These are phyloP conservation scores for Aspergillus pseudoterreus DNA, from an alignment of 2,329 filamentous ascomycete species.

Conservation along the genomic window DNA sequence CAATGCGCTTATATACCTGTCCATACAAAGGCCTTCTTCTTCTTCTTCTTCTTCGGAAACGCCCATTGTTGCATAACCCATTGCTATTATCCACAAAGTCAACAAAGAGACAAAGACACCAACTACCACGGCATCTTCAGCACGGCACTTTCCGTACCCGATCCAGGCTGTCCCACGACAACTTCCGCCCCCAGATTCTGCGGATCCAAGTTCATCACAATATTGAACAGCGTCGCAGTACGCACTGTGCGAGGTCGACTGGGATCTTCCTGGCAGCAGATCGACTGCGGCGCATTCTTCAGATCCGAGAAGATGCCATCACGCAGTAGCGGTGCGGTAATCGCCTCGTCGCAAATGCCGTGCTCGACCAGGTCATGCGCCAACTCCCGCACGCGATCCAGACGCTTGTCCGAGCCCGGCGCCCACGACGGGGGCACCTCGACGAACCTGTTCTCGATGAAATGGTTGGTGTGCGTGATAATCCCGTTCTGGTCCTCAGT, in stretches of 20 bases:
- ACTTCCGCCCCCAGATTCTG: slow-evolving; percentile 28
- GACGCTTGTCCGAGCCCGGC: slow-evolving; percentile 29
- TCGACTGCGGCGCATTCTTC: slow-evolving; percentile 33
- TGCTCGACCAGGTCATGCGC: slow-evolving; percentile 19
- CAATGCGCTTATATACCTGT: neutral
- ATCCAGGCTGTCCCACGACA: slow-evolving; percentile 29
- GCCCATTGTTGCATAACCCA: neutral
- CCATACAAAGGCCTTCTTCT: neutral
- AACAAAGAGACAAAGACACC: neutral
- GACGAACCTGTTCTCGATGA: slow-evolving; percentile 33
- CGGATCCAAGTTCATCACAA: slow-evolving; percentile 31
- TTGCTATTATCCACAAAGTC: neutral
- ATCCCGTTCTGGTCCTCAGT: slow-evolving; percentile 29
- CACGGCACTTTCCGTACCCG: slow-evolving; percentile 24
- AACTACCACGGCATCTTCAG: slow-evolving; percentile 24
- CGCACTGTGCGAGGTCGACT: slow-evolving; percentile 22
- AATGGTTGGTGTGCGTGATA: slow-evolving; percentile 46
- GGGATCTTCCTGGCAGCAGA: slow-evolving; percentile 32
- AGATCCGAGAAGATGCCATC: slow-evolving; percentile 34
- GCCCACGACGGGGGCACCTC: slow-evolving; percentile 31
- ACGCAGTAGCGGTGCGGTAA: slow-evolving; percentile 23
- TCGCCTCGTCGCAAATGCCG: slow-evolving; percentile 18
- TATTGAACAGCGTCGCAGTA: slow-evolving; percentile 35
- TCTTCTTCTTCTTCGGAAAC: neutral
- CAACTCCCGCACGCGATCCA: slow-evolving; percentile 24